Base-by-base conservation (phyloP, 371 early-diverging fungal species). In the Conidiobolus incongruus region DNA sequence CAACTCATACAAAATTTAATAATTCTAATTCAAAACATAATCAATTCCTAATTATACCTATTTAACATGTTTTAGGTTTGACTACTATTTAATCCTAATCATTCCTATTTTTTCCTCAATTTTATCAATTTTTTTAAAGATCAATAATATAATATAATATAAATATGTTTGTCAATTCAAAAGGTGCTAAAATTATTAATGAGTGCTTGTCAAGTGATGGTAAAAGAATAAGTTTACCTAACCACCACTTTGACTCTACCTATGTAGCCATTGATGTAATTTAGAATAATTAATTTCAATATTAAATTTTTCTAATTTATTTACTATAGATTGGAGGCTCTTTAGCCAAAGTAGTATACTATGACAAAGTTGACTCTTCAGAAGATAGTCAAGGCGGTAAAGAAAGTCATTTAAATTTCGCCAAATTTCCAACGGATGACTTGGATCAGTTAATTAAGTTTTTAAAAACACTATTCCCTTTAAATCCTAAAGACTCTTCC, bases 311-410 rank as follows among this genome's bases (percentile, higher is more conserved):
- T 6, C 16, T n/a, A 43, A 16, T 19, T 16, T 33, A 13, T 30
- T 13, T 21, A 32, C 15, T 17, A 23, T 49, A 75, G 70, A 75
- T 91, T 62, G 94, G 95, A 32, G 95, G 95, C 33, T 83, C 88
- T 22, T 60, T 94, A 8, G 87, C 89, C 44, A 94, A 94, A 53
- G 75, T 94, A 10, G 88, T 92, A 17, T 94, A 90, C 57, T 82
- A 82, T 43, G 66, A 72, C 16, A 57, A n/a, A n/a, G n/a, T n/a
- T n/a, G n/a, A n/a, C n/a, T n/a, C 49, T 19, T 16, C 36, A 52
- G 13, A 19, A 31, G 33, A 23, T 10, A 21, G 23, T 10, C 17
- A 20, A 19, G 52, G 51, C 24, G 68, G 74, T 3, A 62, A 66
- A 32, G 92, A 91, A 20, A 93, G 95, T 1, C 68, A 92, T 10